Base-by-base conservation (phyloP, 2,329 filamentous ascomycete species). In the Bipolaris oryzae region DNA sequence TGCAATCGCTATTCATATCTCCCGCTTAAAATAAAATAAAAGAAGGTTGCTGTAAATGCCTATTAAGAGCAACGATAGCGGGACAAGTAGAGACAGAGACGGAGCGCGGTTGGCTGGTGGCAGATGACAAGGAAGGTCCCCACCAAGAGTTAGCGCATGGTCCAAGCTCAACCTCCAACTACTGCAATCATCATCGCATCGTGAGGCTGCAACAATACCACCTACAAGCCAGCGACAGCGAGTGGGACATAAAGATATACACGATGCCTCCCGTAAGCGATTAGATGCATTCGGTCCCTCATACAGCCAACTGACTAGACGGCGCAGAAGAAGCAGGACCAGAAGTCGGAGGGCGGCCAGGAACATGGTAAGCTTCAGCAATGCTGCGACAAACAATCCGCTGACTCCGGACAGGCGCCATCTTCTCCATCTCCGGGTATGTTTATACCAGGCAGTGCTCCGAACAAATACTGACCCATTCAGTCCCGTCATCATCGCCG, bases 401-500 rank as follows among this genome's bases (percentile, higher is more conserved):
- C 62, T 73, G 47, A 73, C 46, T 5, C 18, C 38, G 5, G 48
- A 4, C 64, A 84, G 82, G 87, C 70, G 79, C 81, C 61, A 85
- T 91, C 79, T 91, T 87, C 81, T 91, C 88, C 62, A 82, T 91
- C 69, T 90, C 88, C 50, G 85, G 82, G 82, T 84, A 78, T 64
- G 79, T 72, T 67, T 51, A 58, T 51, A 48, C 55, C 50, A 38
- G 51, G 46, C 63, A 53, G 38, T 52, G 44, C 41, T 42, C 51
- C 57, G 15, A 50, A 35, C 56, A 53, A 52, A 57, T 69, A 67
- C 71, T 76, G 59, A 76, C 60, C 55, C 33, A 28, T 7, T 13
- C 42, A 80, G 91, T 68, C 95, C 95, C 75, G 95, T 99, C 83
- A 89, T 99, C 72, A 86, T 99, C 70, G 95, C 94, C 76, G 94